Base-by-base conservation (phyloP, 208 protist genomes). In the Tetramitus jugosus region DNA sequence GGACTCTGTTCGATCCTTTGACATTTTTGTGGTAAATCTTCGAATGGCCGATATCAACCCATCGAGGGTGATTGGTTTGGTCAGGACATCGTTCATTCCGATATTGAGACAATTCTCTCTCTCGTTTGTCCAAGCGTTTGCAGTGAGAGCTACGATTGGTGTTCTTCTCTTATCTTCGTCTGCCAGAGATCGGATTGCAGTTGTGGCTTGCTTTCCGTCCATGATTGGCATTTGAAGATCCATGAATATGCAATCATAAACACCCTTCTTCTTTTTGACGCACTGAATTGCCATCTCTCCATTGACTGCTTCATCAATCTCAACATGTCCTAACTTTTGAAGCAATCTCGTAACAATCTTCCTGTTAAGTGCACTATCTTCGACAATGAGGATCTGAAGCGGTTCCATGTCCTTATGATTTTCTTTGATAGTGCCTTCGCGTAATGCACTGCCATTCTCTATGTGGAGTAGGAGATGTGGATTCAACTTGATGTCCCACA, bases 141-240 rank as follows among this genome's bases (percentile, higher is more conserved):
- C 49, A 20, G 49, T 56, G 20, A 56, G 10, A 20, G 49, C 49
- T 10, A 56, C 49, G 49, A 56, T 56, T 10, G 49, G 49, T 20
- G 49, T 56, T n/a, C n/a, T n/a, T 10, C 20, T 20, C 49, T 56
- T 56, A 20, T 56, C 14, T 56, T 56, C 14, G 20, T 56, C 49
- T 20, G 10, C 52, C 23, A 10, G 56, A 53, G 60, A 6, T 0
- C 80, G 10, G 33, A 83, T 82, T 20, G 23, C 46, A 39, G 13
- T 17, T 6, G 80, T 82, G 14, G 76, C 53, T 35, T 45, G 60
- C 14, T 60, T 33, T 3, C 80, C 80, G 29, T 83, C 76, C 77
- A 81, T 76, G 29, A 77, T 45, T 31, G 80, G 80, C 80, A 83
- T 83, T 56, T 83, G 77, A 8, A 81, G 14, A 35, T 81, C 76